Percentiles rank a stretch among this genome's conserved stretches.
Evolutionary conservation across 1,284 basidiomycete genomes (phyloP).

Genomic region (Apiotrichum sp.): DNA sequence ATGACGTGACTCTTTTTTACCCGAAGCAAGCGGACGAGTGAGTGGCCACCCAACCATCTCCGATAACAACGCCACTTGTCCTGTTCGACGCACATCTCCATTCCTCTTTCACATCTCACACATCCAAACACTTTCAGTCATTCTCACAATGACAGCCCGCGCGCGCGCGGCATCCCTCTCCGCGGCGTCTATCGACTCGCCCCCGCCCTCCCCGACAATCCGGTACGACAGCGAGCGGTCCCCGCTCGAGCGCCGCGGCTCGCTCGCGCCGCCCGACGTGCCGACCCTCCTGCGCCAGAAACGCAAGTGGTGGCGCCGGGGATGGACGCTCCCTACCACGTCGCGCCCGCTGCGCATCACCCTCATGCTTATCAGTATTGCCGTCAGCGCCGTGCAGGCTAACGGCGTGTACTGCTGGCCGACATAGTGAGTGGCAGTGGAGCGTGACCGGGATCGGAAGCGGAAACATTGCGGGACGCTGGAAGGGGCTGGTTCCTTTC

Average conservation of each 20-base stretch:
- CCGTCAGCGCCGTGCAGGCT: conserved; percentile 37
- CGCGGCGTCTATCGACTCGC: background rate
- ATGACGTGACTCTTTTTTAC: no score
- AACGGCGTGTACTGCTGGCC: conserved; percentile 49
- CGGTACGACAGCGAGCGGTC: conserved; percentile 5
- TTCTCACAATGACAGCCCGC: background rate
- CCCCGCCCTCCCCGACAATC: conserved; percentile 3
- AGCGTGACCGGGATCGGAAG: background rate
- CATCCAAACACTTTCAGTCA: background rate
- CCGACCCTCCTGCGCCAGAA: conserved; percentile 24
- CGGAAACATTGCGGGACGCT: background rate
- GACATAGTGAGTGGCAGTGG: conserved; percentile 33
- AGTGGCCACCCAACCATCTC: no score
- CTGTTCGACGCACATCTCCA: no score
- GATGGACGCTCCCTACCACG: conserved; percentile 13
- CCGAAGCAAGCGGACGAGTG: no score
- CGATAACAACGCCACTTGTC: no score
- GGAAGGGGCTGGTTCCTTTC: background rate
- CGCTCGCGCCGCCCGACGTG: conserved; percentile 26
- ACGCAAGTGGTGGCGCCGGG: conserved; percentile 23
- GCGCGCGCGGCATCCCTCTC: background rate
- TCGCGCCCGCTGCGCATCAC: conserved; percentile 24
- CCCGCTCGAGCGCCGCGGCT: background rate
- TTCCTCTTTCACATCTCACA: background rate
- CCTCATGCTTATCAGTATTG: conserved; percentile 37